Evolutionary conservation across 2,329 filamentous ascomycete species (phyloP), one percentile per base, ranked within the genome.

Genomic region (Rutstroemia sp.): DNA sequence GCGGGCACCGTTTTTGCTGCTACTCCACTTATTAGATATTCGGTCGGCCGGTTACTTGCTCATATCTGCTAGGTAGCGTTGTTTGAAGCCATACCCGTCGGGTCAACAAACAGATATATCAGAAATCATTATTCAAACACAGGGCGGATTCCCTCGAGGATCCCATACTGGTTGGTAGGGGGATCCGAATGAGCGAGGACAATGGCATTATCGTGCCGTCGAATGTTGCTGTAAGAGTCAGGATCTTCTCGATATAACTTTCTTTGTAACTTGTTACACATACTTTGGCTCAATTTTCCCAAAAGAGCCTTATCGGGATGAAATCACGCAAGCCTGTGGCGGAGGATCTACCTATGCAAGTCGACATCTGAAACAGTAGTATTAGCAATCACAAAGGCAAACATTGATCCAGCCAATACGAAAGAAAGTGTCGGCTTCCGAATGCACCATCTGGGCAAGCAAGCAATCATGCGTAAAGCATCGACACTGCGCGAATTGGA

Each of bases 301-400:
- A n/a, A 27, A 40, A 40, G 34, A 40, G 44, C 19, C 14, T 10
- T 39, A 23, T 23, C 40, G 34, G 17, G 38, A 25, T 7, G 4
- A 10, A 9, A 30, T 30, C 34, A n/a, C 21, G n/a, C 10, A 40
- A 54, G 44, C 21, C 38, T n/a, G 34, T 34, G 12, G 39, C 38
- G 39, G 17, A 45, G 40, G 30, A 45, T 16, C n/a, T 27, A 25
- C 47, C 27, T 34, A 45, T 34, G 12, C 19, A 16, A 36, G 51
- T 54, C 51, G 51, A 23, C 44, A 54, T 54, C 39, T 51, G 48
- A 51, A 56, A 56, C 53, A 38, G 21, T 45, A 19, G 30, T 40
- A 12, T 36, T 30, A 40, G 27, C 51, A 25, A 39, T 27, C 34
- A 36, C 30, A 44, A 54, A 54, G 48, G 34, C 27, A 27, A 40